phyloP scores from a whole-genome alignment of 2,329 filamentous ascomycete species.

The Diaporthe helianthi region DNA sequence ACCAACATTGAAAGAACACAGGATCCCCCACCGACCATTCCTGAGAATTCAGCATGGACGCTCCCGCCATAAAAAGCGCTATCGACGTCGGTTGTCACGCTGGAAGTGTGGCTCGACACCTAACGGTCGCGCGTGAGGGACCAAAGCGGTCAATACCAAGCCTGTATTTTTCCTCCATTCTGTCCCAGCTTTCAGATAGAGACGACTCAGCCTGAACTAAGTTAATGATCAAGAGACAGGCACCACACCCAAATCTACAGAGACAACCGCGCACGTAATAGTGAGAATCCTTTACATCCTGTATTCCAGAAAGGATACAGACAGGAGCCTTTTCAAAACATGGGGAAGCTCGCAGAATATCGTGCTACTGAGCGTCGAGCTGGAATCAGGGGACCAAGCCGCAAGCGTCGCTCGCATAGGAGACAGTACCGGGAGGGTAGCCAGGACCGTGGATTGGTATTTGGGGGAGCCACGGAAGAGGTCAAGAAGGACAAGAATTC shows the following conservation, averaged over 20 bases:
- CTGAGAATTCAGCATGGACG: background rate
- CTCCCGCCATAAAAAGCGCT: background rate
- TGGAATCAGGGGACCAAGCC: background rate
- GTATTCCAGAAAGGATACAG: background rate
- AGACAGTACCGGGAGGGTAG: no score
- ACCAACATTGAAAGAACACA: background rate
- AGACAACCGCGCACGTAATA: background rate
- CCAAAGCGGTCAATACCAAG: background rate
- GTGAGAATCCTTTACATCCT: no score
- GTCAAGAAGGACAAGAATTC: background rate
- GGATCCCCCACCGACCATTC: no score
- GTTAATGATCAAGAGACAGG: background rate
- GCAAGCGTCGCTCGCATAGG: background rate
- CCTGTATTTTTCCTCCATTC: background rate
- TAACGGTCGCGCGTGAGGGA: background rate
- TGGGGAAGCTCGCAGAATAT: background rate
- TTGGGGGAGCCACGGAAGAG: no score
- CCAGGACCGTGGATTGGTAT: fast-evolving
- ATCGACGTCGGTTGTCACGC: background rate
- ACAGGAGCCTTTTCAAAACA: background rate
- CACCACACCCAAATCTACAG: background rate
- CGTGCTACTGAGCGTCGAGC: background rate
- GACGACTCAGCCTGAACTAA: no score
- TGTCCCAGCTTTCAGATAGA: background rate
- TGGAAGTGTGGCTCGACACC: background rate